phyloP scores from a whole-genome alignment of 78 protist species.

The slime mould (Dictyostelium discoideum) region DNA sequence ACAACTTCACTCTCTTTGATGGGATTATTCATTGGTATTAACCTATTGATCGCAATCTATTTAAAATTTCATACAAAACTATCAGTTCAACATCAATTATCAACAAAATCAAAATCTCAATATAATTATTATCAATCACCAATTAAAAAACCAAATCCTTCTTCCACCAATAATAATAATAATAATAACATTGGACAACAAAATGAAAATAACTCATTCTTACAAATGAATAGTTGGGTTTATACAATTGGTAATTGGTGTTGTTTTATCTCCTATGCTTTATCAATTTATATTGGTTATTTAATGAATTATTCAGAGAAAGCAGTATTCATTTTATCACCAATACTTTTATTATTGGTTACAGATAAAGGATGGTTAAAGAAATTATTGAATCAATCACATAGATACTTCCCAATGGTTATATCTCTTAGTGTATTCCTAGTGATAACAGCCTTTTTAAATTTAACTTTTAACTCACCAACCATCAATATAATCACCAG shows the following conservation, averaged over 20 bases:
- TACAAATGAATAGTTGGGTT: not conserved
- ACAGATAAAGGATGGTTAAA: not conserved
- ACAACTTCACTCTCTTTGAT: not conserved
- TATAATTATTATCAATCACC: conserved; percentile 27
- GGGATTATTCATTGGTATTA: not conserved
- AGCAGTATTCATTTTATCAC: conserved; percentile 36
- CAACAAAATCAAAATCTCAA: not conserved
- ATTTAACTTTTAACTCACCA: not conserved
- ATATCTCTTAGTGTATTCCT: not conserved
- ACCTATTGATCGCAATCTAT: conserved; percentile 17
- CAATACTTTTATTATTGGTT: conserved; percentile 25
- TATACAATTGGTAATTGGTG: not conserved
- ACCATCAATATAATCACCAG: not conserved
- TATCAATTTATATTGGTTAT: not conserved
- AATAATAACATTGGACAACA: too few relatives aligned
- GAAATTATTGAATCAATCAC: conserved; percentile 19
- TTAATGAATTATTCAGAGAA: conserved; percentile 17
- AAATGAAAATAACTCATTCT: not conserved
- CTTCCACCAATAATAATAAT: not conserved
- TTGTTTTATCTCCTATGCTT: not conserved
- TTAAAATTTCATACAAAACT: not conserved
- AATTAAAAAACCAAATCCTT: not conserved
- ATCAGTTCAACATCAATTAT: not conserved
- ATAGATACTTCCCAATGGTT: conserved; percentile 44
- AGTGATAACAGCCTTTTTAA: not conserved